Base-by-base conservation (phyloP, 106 monocot species). In the Dendrobium catenatum region DNA sequence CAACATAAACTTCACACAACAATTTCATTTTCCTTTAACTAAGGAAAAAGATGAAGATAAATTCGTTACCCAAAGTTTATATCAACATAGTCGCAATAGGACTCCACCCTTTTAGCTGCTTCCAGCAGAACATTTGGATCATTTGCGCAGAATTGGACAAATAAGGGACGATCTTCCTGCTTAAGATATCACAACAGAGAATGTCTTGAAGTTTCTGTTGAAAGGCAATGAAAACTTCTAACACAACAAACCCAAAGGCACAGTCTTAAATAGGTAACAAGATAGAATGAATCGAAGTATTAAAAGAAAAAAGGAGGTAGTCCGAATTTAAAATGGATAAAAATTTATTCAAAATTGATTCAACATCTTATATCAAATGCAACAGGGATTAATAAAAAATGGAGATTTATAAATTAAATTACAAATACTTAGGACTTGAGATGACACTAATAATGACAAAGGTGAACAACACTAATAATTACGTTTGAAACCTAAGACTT, bases 101-200 rank as follows among this genome's bases (percentile, higher is more conserved):
- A 85, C 82, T 95, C 93, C 26, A 99, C 95, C 55, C 85, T n/a
- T 80, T 88, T 85, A 66, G 95, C 99, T 37, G 99, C 95, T 85
- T 95, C 93, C 55, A 99, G 61, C 48, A 99, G 82, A 56, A 87
- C 82, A 47, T 93, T 86, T 31, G 99, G 95, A 86, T 99, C 95
- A 86, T 99, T 99, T 43, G 99, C 99, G 87, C 99, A 99, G 72
- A 99, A 99, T 64, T 99, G 99, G 51, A 95, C 95, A 85, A 99
- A 95, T 67, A 99, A 85, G 4, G 99, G 99, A 20, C 93, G 95
- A 82, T 99, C 99, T 83, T 99, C 99, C 99, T 99, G 84, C 80
- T 86, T 19, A 13, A 66, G 78, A 73, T 41, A 81, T 29, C 18
- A 83, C 6, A 42, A 18, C 26, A 61, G 64, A 42, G 68, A 81